Evolutionary conservation across 805 yeast genomes (phyloP).

Genomic region (Saturnispora diversa): DNA sequence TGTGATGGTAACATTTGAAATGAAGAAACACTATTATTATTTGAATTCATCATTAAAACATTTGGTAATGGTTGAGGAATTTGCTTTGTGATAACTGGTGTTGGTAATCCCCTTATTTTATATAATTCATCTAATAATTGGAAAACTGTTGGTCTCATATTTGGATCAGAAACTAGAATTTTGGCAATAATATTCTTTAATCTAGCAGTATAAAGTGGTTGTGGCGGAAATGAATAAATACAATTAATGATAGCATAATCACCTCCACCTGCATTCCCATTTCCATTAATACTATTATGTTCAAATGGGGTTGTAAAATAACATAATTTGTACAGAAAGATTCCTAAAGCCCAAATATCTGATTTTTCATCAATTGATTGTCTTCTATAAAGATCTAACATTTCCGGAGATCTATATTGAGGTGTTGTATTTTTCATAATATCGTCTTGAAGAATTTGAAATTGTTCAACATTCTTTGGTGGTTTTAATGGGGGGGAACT

Average conservation of each 20-base stretch:
- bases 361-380: slow-evolving; percentile 73
- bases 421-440: slow-evolving; percentile 76
- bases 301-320: slow-evolving; percentile 83
- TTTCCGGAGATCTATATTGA: slow-evolving; percentile 78
- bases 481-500: slow-evolving; percentile 58
- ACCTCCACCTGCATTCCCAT: slow-evolving; percentile 35
- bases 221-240: slow-evolving; percentile 42
- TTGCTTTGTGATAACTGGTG: slow-evolving; percentile 22
- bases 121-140: slow-evolving; percentile 65
- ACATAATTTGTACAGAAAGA: slow-evolving; percentile 67
- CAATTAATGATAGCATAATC: slow-evolving; percentile 59
- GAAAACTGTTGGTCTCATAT: slow-evolving; percentile 63
- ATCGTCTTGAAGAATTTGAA: slow-evolving; percentile 54
- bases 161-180: slow-evolving; percentile 57
- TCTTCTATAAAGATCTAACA: slow-evolving; percentile 64
- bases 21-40: background rate
- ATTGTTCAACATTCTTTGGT: slow-evolving; percentile 55
- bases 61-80: background rate
- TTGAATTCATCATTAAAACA: background rate
- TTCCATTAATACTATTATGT: slow-evolving; percentile 32
- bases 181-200: slow-evolving; percentile 57
- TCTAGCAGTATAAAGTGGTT: slow-evolving; percentile 52
- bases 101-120: slow-evolving; percentile 44
- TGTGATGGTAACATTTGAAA: background rate
- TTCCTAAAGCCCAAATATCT: slow-evolving; percentile 82